phyloP scores from a whole-genome alignment of 2,329 filamentous ascomycete species.

The Cercospora beticola region DNA sequence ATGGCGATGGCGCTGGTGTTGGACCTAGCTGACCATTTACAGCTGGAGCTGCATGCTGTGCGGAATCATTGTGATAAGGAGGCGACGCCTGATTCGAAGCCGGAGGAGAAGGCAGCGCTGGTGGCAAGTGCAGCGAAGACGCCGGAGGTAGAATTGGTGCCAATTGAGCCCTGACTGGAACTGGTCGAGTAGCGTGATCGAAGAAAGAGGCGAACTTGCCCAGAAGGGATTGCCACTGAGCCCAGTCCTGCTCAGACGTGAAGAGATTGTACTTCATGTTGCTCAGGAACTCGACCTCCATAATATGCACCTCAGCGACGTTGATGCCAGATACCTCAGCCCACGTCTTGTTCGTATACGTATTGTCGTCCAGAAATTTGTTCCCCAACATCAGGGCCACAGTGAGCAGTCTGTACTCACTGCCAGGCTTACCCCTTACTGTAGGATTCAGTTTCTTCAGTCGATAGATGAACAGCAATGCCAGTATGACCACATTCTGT shows the following conservation, averaged over 20 bases:
- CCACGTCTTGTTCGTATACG: slow-evolving; percentile 99
- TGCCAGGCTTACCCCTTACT: slow-evolving; percentile 87
- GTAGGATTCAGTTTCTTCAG: slow-evolving; percentile 85
- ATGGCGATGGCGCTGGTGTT: slow-evolving; percentile 47
- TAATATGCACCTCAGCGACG: slow-evolving; percentile 93
- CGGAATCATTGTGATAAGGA: slow-evolving; percentile 40
- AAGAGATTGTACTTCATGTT: slow-evolving; percentile 96
- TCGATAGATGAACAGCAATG: slow-evolving; percentile 87
- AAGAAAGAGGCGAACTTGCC: slow-evolving; percentile 81
- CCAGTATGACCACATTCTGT: slow-evolving; percentile 88
- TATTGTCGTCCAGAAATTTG: slow-evolving; percentile 98
- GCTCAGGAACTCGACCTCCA: slow-evolving; percentile 99
- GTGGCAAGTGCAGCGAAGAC: slow-evolving; percentile 49
- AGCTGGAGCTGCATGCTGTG: slow-evolving; percentile 45
- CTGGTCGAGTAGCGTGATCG: slow-evolving; percentile 59
- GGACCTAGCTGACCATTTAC: slow-evolving; percentile 37
- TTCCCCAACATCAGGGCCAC: slow-evolving; percentile 97
- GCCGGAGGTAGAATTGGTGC: slow-evolving; percentile 48
- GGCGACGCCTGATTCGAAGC: slow-evolving; percentile 53
- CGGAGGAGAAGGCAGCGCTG: slow-evolving; percentile 54
- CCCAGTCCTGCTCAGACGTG: slow-evolving; percentile 83
- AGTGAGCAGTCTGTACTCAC: slow-evolving; percentile 88
- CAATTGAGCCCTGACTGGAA: slow-evolving; percentile 28
- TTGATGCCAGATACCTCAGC: slow-evolving; percentile 94
- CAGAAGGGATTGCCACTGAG: slow-evolving; percentile 79